Conservation (phyloP, 208 protist species). For the Trypanosoma vivax region DNA sequence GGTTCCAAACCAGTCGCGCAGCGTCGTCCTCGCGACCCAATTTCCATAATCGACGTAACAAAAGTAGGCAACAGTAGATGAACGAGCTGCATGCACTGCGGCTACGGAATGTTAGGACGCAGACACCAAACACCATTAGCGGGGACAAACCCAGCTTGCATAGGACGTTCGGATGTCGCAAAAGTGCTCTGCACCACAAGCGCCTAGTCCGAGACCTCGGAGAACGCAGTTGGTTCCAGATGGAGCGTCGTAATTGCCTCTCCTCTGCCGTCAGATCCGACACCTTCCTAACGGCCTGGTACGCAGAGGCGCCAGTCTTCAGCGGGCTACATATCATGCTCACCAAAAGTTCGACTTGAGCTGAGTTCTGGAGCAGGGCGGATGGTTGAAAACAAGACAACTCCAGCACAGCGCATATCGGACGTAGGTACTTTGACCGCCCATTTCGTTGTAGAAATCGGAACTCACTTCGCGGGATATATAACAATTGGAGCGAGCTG, state of each 20-base stretch:
- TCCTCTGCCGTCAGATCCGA: background rate
- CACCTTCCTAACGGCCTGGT: background rate
- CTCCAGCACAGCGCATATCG: background rate
- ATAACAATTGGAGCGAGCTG: conserved; percentile 10
- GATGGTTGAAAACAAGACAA: background rate
- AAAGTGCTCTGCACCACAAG: conserved; percentile 12
- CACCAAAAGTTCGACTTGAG: background rate
- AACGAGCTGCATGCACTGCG: conserved; percentile 17
- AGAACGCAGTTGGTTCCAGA: conserved; percentile 18
- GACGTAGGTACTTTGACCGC: background rate
- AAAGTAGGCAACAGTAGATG: conserved; percentile 20
- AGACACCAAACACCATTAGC: conserved; percentile 20
- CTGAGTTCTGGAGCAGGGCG: background rate
- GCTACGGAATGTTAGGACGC: conserved; percentile 34
- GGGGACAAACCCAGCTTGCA: conserved; percentile 29
- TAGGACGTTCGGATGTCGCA: conserved; percentile 30
- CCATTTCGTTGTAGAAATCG: conserved; percentile 1
- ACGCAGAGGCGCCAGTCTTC: background rate
- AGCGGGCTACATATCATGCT: background rate
- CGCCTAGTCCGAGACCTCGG: conserved; percentile 13
- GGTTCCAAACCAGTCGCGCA: conserved; percentile 59
- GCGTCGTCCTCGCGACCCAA: conserved; percentile 24
- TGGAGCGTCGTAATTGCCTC: background rate
- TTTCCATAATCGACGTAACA: conserved; percentile 25
- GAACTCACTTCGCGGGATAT: conserved; percentile 16